A percentile compares a stretch with the other conserved stretches of the same genome.
Conservation (phyloP, 179 eudicot species). For the Silene noctiflora region DNA sequence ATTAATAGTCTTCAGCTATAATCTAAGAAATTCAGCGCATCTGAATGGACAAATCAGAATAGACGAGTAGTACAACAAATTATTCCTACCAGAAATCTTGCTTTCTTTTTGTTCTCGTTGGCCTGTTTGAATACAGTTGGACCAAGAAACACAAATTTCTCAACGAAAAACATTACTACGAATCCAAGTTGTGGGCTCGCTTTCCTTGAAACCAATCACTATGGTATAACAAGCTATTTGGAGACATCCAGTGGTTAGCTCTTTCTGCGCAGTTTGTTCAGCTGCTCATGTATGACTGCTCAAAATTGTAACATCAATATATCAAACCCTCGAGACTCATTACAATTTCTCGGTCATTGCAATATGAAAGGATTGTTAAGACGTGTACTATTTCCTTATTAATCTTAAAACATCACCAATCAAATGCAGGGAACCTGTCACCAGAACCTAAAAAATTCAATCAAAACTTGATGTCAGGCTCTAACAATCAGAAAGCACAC, state of each 20-base stretch:
- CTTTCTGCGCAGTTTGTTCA: neutral
- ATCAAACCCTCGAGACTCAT: neutral
- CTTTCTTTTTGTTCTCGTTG: too few relatives aligned
- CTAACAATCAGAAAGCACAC: neutral
- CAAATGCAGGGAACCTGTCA: conserved; percentile 91
- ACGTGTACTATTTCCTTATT: conserved; percentile 42
- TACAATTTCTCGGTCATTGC: neutral
- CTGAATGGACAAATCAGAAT: too few relatives aligned
- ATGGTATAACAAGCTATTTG: neutral
- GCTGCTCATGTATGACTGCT: neutral
- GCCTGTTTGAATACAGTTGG: too few relatives aligned
- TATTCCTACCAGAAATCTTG: too few relatives aligned
- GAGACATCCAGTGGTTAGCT: neutral
- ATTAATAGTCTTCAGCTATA: too few relatives aligned
- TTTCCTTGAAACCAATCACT: too few relatives aligned
- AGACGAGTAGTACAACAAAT: too few relatives aligned
- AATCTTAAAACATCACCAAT: conserved; percentile 82
- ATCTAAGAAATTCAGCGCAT: too few relatives aligned
- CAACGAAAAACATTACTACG: too few relatives aligned
- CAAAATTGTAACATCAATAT: neutral
- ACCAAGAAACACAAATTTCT: too few relatives aligned
- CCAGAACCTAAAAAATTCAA: conserved; percentile 62
- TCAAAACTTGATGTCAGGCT: neutral
- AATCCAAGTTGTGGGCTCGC: too few relatives aligned
- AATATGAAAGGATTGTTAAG: neutral